Conservation (phyloP, 306 rosid genomes). For the Urtica urens region DNA sequence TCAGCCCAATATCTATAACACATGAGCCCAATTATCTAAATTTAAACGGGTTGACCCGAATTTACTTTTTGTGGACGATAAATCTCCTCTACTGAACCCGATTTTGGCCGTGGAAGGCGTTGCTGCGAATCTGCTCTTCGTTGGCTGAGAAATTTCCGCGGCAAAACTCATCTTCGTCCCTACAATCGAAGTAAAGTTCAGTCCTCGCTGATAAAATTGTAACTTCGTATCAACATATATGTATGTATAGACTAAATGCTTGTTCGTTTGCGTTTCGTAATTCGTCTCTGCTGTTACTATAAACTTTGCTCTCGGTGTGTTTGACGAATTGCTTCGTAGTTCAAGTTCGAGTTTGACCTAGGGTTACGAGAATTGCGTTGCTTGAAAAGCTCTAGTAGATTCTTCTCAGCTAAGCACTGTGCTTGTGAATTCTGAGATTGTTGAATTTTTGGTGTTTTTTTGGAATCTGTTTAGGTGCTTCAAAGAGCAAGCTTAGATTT, state of each 20-base stretch:
- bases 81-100: not conserved
- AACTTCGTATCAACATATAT: conserved; percentile 1
- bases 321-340: not conserved
- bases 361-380: too few relatives aligned
- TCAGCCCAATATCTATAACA: too few relatives aligned
- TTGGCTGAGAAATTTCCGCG: too few relatives aligned
- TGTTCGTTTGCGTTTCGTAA: not conserved
- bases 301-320: not conserved
- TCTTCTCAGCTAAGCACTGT: too few relatives aligned
- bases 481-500: conserved; percentile 28
- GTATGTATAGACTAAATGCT: not conserved
- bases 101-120: conserved; percentile 1
- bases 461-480: conserved; percentile 20
- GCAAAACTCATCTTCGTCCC: conserved; percentile 7
- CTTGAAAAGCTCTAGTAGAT: too few relatives aligned
- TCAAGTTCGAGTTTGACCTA: not conserved
- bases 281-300: not conserved
- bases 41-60: too few relatives aligned
- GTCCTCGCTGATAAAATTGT: conserved; percentile 5
- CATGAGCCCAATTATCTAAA: too few relatives aligned
- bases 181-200: conserved; percentile 22
- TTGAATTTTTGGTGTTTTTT: conserved; percentile 4
- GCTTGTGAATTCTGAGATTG: not conserved
- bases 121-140: not conserved
- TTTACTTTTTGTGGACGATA: not conserved